Evolutionary conservation across 192 early-diverging fungal genomes (phyloP).

Genomic region (Coemansia sp.): DNA sequence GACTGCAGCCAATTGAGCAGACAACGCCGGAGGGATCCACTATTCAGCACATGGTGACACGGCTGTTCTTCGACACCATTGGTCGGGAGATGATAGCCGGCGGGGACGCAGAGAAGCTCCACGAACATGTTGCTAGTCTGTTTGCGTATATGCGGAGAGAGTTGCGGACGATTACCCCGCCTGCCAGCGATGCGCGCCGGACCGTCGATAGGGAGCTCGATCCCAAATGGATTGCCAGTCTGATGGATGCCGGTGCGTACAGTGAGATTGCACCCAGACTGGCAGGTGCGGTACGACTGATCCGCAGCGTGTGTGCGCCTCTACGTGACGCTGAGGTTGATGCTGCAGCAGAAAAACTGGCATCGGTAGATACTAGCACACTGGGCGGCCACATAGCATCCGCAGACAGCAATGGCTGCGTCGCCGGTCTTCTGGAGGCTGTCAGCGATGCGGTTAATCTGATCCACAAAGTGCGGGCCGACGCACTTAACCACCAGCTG

Average conservation of each 20-base stretch:
- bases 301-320: slow-evolving; percentile 39
- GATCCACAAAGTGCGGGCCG: slow-evolving; percentile 29
- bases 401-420: not conserved
- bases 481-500: slow-evolving; percentile 45
- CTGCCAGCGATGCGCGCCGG: slow-evolving; percentile 4
- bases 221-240: slow-evolving; percentile 23
- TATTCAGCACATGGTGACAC: slow-evolving; percentile 25
- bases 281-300: slow-evolving; percentile 13
- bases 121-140: slow-evolving; percentile 22
- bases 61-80: slow-evolving; percentile 28
- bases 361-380: not conserved
- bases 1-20: slow-evolving; percentile 17
- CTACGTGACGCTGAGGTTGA: slow-evolving; percentile 22
- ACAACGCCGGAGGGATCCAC: slow-evolving; percentile 18
- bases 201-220: slow-evolving; percentile 39
- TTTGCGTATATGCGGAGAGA: slow-evolving; percentile 30
- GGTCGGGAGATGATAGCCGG: slow-evolving; percentile 18
- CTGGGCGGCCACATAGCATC: not conserved
- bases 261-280: slow-evolving; percentile 24
- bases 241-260: slow-evolving; percentile 15
- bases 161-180: slow-evolving; percentile 29
- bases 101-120: not conserved
- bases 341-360: slow-evolving; percentile 3
- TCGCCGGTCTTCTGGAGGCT: slow-evolving; percentile 17
- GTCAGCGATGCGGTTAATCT: slow-evolving; percentile 21